phyloP scores from a whole-genome alignment of 108 stramenopile species.

The Nannochloropsis oceanica region DNA sequence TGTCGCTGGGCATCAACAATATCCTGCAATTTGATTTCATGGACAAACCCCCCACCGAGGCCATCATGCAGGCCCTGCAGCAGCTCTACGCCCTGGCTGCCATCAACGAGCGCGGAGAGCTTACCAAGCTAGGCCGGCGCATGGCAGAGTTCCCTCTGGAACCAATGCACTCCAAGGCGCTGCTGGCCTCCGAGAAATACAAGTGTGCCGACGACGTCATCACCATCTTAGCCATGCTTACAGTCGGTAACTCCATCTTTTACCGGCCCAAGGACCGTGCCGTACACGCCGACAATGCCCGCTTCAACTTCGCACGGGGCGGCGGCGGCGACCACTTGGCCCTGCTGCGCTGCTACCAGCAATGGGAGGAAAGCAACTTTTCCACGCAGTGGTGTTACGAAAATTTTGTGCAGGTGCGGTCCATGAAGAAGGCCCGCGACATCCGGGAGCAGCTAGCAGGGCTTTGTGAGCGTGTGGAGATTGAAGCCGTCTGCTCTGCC shows the following conservation, averaged over 20 bases:
- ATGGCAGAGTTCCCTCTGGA: constrained; percentile 99
- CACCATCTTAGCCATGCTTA: constrained; percentile 87
- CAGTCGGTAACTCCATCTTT: constrained; percentile 77
- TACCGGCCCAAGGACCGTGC: constrained; percentile 93
- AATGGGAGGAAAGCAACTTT: constrained; percentile 85
- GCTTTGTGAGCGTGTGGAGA: constrained; percentile 93
- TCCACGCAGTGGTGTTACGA: constrained; percentile 96
- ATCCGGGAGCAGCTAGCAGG: constrained; percentile 94
- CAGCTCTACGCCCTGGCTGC: constrained; percentile 99
- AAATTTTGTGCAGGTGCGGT: constrained; percentile 87
- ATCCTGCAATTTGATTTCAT: constrained; percentile 96
- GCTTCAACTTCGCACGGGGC: constrained; percentile 86
- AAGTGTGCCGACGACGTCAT: constrained; percentile 75
- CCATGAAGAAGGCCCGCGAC: constrained; percentile 81
- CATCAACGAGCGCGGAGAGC: constrained; percentile 87
- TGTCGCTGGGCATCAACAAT: constrained; percentile 94
- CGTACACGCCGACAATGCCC: constrained; percentile 91
- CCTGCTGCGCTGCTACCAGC: constrained; percentile 67
- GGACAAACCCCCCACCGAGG: constrained; percentile 63
- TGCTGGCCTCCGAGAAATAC: constrained; percentile 87
- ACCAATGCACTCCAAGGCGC: constrained; percentile 87
- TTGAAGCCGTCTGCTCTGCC: constrained; percentile 53
- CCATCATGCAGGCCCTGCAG: constrained; percentile 82
- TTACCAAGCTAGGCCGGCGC: constrained; percentile 91
- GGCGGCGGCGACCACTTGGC: constrained; percentile 91